phyloP scores from a whole-genome alignment of 1,139 yeast species.

The Zhuliangozyma blackwelliae region DNA sequence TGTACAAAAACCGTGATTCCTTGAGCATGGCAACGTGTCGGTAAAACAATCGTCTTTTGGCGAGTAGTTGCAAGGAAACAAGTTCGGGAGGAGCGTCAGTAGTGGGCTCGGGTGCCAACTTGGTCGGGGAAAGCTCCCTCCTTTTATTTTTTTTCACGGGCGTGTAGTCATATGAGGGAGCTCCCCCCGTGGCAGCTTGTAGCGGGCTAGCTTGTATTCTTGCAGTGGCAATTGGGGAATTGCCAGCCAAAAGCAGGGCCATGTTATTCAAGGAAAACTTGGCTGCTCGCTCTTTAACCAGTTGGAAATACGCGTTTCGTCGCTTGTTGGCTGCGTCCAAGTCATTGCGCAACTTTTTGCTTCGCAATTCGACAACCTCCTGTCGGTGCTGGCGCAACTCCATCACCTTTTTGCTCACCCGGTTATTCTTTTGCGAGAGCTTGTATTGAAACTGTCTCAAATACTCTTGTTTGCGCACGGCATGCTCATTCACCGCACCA shows the following conservation, averaged over 20 bases:
- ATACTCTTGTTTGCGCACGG: slow-evolving; percentile 5
- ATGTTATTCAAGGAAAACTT: slow-evolving; percentile 1
- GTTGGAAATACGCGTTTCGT: slow-evolving; percentile 14
- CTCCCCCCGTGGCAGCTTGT: too few relatives aligned
- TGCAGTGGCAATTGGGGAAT: too few relatives aligned
- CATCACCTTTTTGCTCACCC: slow-evolving; percentile 12
- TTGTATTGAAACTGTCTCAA: slow-evolving; percentile 6
- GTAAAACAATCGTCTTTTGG: slow-evolving; percentile 5
- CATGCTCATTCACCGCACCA: too few relatives aligned
- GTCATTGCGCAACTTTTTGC: slow-evolving; percentile 9
- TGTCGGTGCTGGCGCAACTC: slow-evolving; percentile 11
- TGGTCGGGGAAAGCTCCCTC: too few relatives aligned
- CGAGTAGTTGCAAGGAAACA: slow-evolving; percentile 1
- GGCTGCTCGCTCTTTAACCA: slow-evolving; percentile 14
- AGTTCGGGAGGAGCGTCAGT: too few relatives aligned
- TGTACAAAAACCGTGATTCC: slow-evolving; percentile 8
- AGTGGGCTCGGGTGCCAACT: too few relatives aligned
- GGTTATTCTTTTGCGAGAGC: slow-evolving; percentile 12
- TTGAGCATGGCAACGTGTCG: slow-evolving; percentile 4
- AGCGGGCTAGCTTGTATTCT: too few relatives aligned
- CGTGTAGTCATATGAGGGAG: too few relatives aligned
- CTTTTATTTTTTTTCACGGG: too few relatives aligned
- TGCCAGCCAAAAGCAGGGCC: too few relatives aligned
- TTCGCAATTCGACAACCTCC: slow-evolving; percentile 6
- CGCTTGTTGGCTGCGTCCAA: slow-evolving; percentile 16